phyloP scores from a whole-genome alignment of 2,329 filamentous ascomycete genomes.

The Domatiomyces globalis region DNA sequence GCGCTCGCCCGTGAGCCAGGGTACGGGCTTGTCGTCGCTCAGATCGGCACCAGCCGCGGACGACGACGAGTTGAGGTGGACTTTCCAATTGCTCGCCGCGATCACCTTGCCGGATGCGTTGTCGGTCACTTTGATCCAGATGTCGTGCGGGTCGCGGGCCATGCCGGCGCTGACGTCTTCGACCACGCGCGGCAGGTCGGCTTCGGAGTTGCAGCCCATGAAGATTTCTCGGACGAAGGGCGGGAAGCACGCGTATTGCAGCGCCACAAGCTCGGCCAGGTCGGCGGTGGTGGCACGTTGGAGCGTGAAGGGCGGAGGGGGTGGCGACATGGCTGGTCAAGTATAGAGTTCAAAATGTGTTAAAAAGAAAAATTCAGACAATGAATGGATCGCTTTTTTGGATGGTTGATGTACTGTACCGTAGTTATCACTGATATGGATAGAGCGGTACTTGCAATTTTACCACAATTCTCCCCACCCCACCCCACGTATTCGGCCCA shows the following conservation, averaged over 20 bases:
- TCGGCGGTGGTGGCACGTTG: background rate
- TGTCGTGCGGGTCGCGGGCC: slow-evolving; percentile 6
- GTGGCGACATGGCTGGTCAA: background rate
- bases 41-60: slow-evolving; percentile 3
- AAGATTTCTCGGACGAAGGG: background rate
- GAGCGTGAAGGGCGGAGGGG: background rate
- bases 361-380: too few species aligned
- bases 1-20: background rate
- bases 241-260: background rate
- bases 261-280: background rate
- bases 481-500: too few species aligned
- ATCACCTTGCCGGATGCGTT: slow-evolving; percentile 7
- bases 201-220: slow-evolving; percentile 1
- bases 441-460: too few species aligned
- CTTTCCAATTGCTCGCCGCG: slow-evolving; percentile 9
- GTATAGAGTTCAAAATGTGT: background rate
- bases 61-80: slow-evolving; percentile 7
- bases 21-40: background rate
- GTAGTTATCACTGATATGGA: too few species aligned
- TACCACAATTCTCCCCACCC: too few species aligned
- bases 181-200: slow-evolving; percentile 9
- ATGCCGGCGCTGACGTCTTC: slow-evolving; percentile 6
- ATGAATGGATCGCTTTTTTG: too few species aligned
- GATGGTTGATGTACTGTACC: too few species aligned
- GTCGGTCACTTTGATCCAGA: slow-evolving; percentile 2